phyloP scores from a whole-genome alignment of 768 basidiomycete genomes.

The Leucocoprinus leucothites region DNA sequence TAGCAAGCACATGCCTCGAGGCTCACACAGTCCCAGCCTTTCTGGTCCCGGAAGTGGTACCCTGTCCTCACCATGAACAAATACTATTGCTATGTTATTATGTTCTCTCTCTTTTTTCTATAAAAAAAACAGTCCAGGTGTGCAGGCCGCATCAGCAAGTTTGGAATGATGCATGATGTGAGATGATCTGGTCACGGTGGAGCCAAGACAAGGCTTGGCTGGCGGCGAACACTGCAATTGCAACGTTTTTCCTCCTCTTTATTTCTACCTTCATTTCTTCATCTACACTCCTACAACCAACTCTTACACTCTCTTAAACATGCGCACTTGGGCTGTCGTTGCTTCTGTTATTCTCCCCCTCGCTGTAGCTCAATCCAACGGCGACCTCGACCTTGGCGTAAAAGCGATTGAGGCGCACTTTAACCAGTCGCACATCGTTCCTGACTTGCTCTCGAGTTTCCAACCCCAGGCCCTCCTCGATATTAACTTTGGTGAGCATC shows the following conservation, averaged over 20 bases:
- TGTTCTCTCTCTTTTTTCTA: too few species aligned
- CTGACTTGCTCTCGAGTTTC: slow-evolving; percentile 58
- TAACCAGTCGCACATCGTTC: slow-evolving; percentile 55
- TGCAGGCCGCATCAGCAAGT: too few species aligned
- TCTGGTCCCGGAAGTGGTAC: too few species aligned
- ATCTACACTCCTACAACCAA: slow-evolving; percentile 14
- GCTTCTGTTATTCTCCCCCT: slow-evolving; percentile 38
- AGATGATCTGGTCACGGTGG: too few species aligned
- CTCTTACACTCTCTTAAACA: slow-evolving; percentile 20
- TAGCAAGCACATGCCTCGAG: too few species aligned
- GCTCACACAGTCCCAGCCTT: too few species aligned
- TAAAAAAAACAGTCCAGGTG: too few species aligned
- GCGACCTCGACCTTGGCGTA: slow-evolving; percentile 39
- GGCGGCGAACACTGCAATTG: background rate
- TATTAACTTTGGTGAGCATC: slow-evolving; percentile 40
- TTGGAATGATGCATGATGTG: too few species aligned
- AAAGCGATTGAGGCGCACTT: slow-evolving; percentile 71
- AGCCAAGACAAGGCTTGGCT: background rate
- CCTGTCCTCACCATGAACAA: too few species aligned
- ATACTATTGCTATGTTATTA: too few species aligned
- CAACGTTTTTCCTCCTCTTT: background rate
- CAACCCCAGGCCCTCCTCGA: slow-evolving; percentile 55
- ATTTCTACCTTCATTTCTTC: background rate
- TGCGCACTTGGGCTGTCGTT: slow-evolving; percentile 31
- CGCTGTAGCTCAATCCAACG: slow-evolving; percentile 38